Evolutionary conservation across 2,329 filamentous ascomycete genomes (phyloP), one percentile per base, ranked within the genome.

Genomic region (Rugonectria rugulosa): DNA sequence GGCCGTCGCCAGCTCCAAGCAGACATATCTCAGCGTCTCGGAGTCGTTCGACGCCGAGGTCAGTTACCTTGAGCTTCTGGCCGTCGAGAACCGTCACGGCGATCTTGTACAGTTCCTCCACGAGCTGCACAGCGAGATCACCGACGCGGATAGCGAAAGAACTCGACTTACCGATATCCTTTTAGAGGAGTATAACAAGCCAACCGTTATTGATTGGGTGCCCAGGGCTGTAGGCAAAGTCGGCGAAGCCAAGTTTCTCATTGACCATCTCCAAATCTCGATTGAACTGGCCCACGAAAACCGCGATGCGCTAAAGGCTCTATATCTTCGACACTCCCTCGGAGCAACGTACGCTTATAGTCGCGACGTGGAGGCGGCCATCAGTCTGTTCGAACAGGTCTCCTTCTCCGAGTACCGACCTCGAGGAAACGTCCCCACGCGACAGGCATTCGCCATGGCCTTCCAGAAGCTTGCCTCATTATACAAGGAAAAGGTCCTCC

Each of bases 181-280:
- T 6, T 59, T 78, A 0, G 68, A 70, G 14, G 70, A 75, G 19
- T 67, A 68, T 44, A 74, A 68, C 49, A 72, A 67, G 19, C 66
- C 58, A 8, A 59, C 71, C 4, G 68, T 75, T 2, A 62, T 74
- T 23, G 75, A 78, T 47, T 77, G 74, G 73, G 70, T 77, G 6
- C 75, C 75, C 11, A 73, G 72, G n/a, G 74, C 76, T 1, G 75
- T 73, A 0, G 70, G 72, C 43, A 75, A 74, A 31, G 68, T 68
- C 0, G 65, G 66, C 3, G 65, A 71, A 53, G 67, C 68, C 1
- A 65, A 64, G 0, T 68, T 72, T 8, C 57, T 75, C 11, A 55
- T 72, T 1, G 62, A 71, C 1, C 64, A 67, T 1, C 66, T 76
- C 4, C 62, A 69, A 17, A 53, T 61, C 20, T 69, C 72, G 23